These are phyloP conservation scores for Paramecium sonneborni DNA, from an alignment of 73 alveolate species.

Conservation along the genomic window DNA sequence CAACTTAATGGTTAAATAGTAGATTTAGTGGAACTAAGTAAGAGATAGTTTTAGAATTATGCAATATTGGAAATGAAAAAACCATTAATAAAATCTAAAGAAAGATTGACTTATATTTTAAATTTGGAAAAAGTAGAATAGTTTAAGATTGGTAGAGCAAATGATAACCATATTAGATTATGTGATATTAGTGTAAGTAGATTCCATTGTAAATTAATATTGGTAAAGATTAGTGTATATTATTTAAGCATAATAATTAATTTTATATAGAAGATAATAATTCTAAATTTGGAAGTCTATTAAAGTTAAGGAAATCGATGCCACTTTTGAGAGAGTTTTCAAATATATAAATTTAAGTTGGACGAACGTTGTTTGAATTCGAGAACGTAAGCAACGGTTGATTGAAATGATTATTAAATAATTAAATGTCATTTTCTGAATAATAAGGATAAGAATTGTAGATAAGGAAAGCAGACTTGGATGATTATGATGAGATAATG, in stretches of 20 bases:
- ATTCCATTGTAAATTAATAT: conserved; percentile 34
- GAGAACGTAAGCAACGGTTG: not conserved
- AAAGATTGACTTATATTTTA: conserved; percentile 30
- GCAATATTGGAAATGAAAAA: conserved; percentile 22
- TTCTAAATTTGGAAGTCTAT: conserved; percentile 66
- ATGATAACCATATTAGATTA: conserved; percentile 61
- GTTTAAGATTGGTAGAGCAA: conserved; percentile 68
- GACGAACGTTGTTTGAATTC: conserved; percentile 50
- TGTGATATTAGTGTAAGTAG: conserved; percentile 66
- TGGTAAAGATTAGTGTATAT: not conserved
- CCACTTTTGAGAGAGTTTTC: conserved; percentile 2
- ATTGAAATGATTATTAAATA: not conserved
- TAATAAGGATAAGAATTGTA: not conserved
- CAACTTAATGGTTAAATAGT: not conserved
- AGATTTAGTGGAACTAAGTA: conserved; percentile 57
- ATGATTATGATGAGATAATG: conserved; percentile 30
- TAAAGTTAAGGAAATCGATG: conserved; percentile 39
- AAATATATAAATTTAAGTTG: not conserved
- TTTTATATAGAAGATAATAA: conserved; percentile 35
- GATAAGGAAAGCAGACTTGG: conserved; percentile 36
- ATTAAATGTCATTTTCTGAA: conserved; percentile 31
- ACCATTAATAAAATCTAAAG: not conserved
- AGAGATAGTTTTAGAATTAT: not conserved
- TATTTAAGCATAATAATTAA: not conserved
- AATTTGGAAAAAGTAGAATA: not conserved